Evolutionary conservation across 768 basidiomycete genomes (phyloP), one percentile per base, ranked within the genome.

Genomic region (Podaxis sp.): DNA sequence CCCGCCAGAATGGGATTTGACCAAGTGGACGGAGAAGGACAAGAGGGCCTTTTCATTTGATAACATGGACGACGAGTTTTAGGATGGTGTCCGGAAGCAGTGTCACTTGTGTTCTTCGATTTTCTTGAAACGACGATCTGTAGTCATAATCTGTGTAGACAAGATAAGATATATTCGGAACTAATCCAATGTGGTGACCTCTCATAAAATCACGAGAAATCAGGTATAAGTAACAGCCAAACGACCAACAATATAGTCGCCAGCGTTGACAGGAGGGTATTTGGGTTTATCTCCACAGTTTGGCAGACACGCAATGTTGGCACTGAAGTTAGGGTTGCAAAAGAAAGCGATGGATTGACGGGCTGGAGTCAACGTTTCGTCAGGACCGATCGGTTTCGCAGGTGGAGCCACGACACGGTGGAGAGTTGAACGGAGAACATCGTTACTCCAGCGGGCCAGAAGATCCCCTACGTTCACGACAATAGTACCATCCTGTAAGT

Each of bases 281-380:
- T 88, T 92, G 9, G 79, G 74, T 57, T 75, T 74, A 33, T 73
- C 70, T 33, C 84, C 86, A 33, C 87, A 85, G 60, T 83, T 89
- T 19, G 91, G 90, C 27, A 94, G 73, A 66, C 91, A 91, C 15
- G 85, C 77, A 59, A 94, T 87, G 61, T 80, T 77, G 13, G 89
- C 77, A 46, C 80, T 80, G 67, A 83, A 85, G 66, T 93, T 91
- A 3, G 92, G 91, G 67, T 90, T 93, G 78, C 89, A 92, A 75
- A 94, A 94, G 79, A 91, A 94, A 7, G 90, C 93, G 56, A 94
- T 88, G 8, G 90, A 91, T 69, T 92, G 90, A 27, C 93, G 82
- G 8, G 76, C 73, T 0, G 90, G 87, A 0, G 85, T 88, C 62
- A 86, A 73, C n/a, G 72, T 75, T 65, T 87, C 84, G 5, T 75